Base-by-base conservation (phyloP, 257 asterid species). In the Solanum phureja region DNA sequence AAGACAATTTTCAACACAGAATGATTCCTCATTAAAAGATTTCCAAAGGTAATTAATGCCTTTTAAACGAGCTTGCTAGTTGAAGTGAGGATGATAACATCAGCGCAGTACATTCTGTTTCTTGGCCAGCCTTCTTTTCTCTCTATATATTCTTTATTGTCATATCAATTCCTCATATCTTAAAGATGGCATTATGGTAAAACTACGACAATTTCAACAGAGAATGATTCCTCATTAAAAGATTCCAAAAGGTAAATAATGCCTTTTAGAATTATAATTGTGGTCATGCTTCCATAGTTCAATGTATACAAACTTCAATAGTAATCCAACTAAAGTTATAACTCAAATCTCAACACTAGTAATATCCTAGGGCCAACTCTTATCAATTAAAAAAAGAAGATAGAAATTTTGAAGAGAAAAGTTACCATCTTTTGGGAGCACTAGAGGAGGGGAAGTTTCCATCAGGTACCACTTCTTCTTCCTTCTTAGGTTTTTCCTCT, bases 391-490 rank as follows among this genome's bases (percentile, higher is more conserved):
- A 49, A 35, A 18, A 49, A 83, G n/a, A 3, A 23, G 33, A 83
- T 35, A n/a, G 0, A 21, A 21, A 24, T 72, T 62, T 11, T 37
- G 49, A 60, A 8, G 24, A 85, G 69, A 13, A 87, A 88, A 83
- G 5, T 69, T 94, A 96, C 98, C 99, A 95, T 94, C 93, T 94
- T 91, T 91, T 95, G 62, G 91, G 81, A 83, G 86, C 88, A 87
- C 74, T 84, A 13, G 91, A 87, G 79, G 94, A 86, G 86, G 93
- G 92, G 83, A 94, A 94, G 86, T 92, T 93, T 84, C 93, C 93
- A 71, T 94, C 89, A 85, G 95, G 90, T 72, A 88, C 27, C 87
- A 89, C 91, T 69, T 88, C 93, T 83, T 87, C 91, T 86, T 87
- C 89, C 52, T 84, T 89, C 89, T 85, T 91, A 74, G 93, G 38